A percentile compares a stretch with the other conserved stretches of the same genome.
These are phyloP conservation scores for Salix caprea DNA, from an alignment of 345 rosid species.

Conservation along the genomic window DNA sequence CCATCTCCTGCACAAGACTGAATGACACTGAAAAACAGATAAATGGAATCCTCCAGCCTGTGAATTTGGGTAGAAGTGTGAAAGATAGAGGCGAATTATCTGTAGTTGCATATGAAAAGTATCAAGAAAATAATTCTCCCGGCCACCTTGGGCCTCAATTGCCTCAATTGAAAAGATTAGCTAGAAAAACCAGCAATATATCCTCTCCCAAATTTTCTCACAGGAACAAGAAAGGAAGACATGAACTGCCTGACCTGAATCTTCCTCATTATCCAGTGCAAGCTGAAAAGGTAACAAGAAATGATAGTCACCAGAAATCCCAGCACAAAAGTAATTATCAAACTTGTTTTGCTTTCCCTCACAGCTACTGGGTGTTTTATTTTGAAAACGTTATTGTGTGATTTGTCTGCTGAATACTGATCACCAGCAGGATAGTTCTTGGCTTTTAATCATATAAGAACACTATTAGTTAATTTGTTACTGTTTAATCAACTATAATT, in stretches of 20 bases:
- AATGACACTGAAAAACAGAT: conserved; percentile 16
- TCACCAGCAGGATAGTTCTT: background rate
- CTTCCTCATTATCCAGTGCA: conserved; percentile 13
- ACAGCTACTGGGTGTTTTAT: background rate
- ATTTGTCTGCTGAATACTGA: background rate
- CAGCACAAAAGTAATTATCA: background rate
- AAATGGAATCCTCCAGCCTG: conserved; percentile 16
- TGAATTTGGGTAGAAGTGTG: conserved; percentile 5
- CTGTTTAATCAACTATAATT: too few relatives aligned
- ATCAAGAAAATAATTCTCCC: conserved; percentile 13
- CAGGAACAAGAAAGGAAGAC: conserved; percentile 24
- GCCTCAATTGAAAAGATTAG: conserved; percentile 9
- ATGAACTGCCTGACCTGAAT: conserved; percentile 41
- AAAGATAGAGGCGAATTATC: conserved; percentile 16
- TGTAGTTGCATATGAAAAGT: conserved; percentile 9
- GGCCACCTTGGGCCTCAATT: conserved; percentile 12
- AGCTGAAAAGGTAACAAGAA: background rate
- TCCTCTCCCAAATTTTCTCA: background rate
- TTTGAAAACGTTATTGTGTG: background rate
- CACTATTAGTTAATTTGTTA: background rate
- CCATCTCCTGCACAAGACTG: conserved; percentile 8
- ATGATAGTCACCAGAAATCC: background rate
- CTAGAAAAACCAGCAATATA: background rate
- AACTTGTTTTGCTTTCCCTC: background rate
- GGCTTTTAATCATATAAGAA: background rate